These are phyloP conservation scores for Zygosaccharomyces bisporus DNA, from an alignment of 805 yeast species.

Conservation along the genomic window DNA sequence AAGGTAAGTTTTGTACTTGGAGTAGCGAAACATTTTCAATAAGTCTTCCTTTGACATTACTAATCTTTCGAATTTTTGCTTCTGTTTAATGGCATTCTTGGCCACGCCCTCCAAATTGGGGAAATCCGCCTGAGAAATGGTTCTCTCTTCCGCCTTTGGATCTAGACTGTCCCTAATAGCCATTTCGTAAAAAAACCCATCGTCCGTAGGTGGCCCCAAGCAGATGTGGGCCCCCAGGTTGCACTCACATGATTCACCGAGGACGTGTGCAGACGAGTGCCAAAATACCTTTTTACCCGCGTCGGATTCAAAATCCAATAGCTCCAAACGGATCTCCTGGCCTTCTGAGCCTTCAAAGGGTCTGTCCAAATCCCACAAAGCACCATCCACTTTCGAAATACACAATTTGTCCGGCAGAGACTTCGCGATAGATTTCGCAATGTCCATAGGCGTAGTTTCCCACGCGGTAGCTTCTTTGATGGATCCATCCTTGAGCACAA, in stretches of 20 bases:
- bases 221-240: constrained; percentile 91
- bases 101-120: constrained; percentile 79
- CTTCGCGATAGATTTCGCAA: constrained; percentile 80
- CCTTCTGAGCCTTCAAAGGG: constrained; percentile 67
- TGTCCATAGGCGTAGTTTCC: constrained; percentile 86
- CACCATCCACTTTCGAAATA: constrained; percentile 85
- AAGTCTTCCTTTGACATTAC: constrained; percentile 88
- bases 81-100: constrained; percentile 86
- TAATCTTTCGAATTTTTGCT: constrained; percentile 91
- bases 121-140: constrained; percentile 80
- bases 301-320: constrained; percentile 86
- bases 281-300: constrained; percentile 96
- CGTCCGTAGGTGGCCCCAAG: constrained; percentile 95
- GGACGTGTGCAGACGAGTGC: constrained; percentile 98
- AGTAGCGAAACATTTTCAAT: constrained; percentile 89
- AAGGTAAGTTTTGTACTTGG: constrained; percentile 89
- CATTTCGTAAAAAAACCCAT: constrained; percentile 97
- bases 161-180: constrained; percentile 47
- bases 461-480: constrained; percentile 73
- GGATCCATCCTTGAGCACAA: constrained; percentile 85
- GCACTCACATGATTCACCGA: constrained; percentile 98
- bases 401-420: constrained; percentile 86
- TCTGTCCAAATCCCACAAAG: constrained; percentile 92
- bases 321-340: constrained; percentile 50
- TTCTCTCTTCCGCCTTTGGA: constrained; percentile 61